Base-by-base conservation (phyloP, 495 filamentous ascomycete genomes). In the Talaromyces wortmannii region DNA sequence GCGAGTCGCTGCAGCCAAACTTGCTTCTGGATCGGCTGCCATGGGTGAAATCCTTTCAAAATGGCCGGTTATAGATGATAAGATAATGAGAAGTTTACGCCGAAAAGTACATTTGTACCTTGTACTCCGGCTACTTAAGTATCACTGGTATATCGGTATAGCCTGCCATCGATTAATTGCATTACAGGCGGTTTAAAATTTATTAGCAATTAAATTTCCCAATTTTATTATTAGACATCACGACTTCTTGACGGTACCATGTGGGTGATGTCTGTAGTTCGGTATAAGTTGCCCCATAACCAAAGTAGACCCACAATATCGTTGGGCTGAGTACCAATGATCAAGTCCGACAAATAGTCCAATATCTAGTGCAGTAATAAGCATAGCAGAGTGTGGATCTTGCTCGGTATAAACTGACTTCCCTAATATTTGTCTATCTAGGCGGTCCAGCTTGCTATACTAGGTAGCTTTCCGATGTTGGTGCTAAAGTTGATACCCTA, bases 81-180 rank as follows among this genome's bases (percentile, higher is more conserved):
- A 48, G 3, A 48, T 48, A 48, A 31, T 48, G 46, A 32, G 48
- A 50, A 31, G 30, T 33, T 50, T 32, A 40, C 46, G 46, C 17
- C 31, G 48, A 50, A 50, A 33, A 31, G 29, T 48, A 33, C 23
- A 33, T 32, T 33, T 50, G 10, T 50, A 33, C 48, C 48, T 16
- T 50, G 48, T 50, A 33, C 29, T 50, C 48, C 4, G 48, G 15
- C 48, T n/a, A 50, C 48, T 50, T 50, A 50, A 50, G 48, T 50
- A 50, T 30, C 48, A 50, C 0, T 50, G 31, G 48, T 50, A 50
- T 15, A 50, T 50, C 48, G 48, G 48, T 50, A 50, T 50, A 50
- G 31, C 48, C 48, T 50, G 48, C 48, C 46, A 7, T 30, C 46
- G 16, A 23, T 30, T 48, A 31, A 5, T 31, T 50, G 29, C 48